phyloP scores from a whole-genome alignment of 495 filamentous ascomycete species.

The Trichocladium uniseriatum region DNA sequence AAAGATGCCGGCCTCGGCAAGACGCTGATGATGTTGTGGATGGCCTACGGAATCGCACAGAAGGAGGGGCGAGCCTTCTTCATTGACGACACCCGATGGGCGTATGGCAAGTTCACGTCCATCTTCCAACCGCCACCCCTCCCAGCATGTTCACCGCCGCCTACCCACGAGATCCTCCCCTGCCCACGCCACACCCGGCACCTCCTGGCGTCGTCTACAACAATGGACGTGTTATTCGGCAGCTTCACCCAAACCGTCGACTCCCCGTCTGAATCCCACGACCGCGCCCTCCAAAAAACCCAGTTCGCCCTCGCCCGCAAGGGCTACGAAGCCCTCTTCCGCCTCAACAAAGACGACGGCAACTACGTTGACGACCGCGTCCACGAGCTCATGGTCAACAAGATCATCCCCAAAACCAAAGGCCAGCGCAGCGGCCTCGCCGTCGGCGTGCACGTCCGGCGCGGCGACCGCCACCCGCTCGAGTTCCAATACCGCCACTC shows the following conservation, averaged over 20 bases:
- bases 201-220: constrained; percentile 58
- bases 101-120: constrained; percentile 58
- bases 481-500: constrained; percentile 57
- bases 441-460: constrained; percentile 63
- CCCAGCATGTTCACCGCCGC: constrained; percentile 50
- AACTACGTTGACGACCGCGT: constrained; percentile 45
- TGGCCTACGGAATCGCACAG: constrained; percentile 62
- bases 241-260: constrained; percentile 45
- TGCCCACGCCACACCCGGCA: constrained; percentile 62
- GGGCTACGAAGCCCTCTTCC: constrained; percentile 60
- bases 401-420: constrained; percentile 31
- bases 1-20: constrained; percentile 58
- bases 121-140: constrained; percentile 55
- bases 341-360: constrained; percentile 46
- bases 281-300: constrained; percentile 24
- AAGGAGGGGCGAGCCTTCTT: constrained; percentile 63
- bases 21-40: constrained; percentile 63
- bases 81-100: constrained; percentile 67
- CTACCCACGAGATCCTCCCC: constrained; percentile 53
- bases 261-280: constrained; percentile 33
- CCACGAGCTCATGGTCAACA: constrained; percentile 36
- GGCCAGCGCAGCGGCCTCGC: constrained; percentile 34
- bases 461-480: constrained; percentile 57
- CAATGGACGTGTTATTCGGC: constrained; percentile 48
- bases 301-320: constrained; percentile 52